Evolutionary conservation across 306 rosid genomes (phyloP).

Genomic region (Echinosophora koreensis): DNA sequence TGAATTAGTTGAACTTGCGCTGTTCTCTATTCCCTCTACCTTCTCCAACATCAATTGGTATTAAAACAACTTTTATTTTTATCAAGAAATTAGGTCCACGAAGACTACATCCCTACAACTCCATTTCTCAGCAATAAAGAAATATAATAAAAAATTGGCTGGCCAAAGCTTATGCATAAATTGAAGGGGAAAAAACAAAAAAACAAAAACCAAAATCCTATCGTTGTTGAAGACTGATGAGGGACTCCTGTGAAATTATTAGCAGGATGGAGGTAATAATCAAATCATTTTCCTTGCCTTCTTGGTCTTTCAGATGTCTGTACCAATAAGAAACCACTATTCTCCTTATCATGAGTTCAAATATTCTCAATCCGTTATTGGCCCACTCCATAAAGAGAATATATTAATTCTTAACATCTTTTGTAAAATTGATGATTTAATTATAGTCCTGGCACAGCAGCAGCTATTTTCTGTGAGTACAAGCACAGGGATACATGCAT

Average conservation of each 20-base stretch:
- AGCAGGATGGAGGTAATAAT: constrained; percentile 5
- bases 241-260: constrained; percentile 1
- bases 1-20: background rate
- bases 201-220: background rate
- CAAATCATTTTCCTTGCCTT: constrained; percentile 26
- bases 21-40: background rate
- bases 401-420: background rate
- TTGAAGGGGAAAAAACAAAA: background rate
- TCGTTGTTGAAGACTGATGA: background rate
- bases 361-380: background rate
- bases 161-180: constrained; percentile 12
- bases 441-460: background rate
- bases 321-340: constrained; percentile 7
- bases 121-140: constrained; percentile 20
- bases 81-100: constrained; percentile 1
- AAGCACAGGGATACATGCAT: constrained; percentile 22
- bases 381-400: constrained; percentile 21
- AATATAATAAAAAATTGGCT: background rate
- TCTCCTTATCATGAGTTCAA: constrained; percentile 16
- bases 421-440: constrained; percentile 5
- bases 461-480: constrained; percentile 2
- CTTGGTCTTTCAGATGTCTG: background rate
- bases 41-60: constrained; percentile 5
- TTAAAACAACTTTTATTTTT: background rate
- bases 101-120: background rate